Conservation (phyloP, 306 rosid species). For the Luffa aegyptiaca region DNA sequence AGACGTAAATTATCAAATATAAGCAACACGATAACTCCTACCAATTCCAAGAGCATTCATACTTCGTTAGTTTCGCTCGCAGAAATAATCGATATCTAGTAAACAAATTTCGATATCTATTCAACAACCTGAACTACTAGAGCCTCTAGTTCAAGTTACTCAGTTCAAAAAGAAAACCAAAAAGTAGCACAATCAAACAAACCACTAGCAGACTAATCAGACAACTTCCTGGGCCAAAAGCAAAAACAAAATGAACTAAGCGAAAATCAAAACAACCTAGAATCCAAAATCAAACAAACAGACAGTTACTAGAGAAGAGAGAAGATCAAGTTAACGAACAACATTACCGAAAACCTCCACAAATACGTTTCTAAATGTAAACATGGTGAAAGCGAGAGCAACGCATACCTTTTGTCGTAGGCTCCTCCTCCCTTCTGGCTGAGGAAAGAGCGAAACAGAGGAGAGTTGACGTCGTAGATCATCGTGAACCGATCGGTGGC, state of each 20-base stretch:
- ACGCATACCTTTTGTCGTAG: not conserved
- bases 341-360: not conserved
- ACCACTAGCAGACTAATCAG: not conserved
- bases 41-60: not conserved
- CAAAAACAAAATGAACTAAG: not conserved
- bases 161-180: not conserved
- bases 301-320: not conserved
- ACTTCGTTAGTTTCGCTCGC: not conserved
- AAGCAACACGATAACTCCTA: not conserved
- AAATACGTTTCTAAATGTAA: not conserved
- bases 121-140: not conserved
- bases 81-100: not conserved
- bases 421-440: constrained; percentile 4
- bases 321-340: not conserved
- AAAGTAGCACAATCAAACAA: not conserved
- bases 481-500: not conserved
- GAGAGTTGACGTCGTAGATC: not conserved
- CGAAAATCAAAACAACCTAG: not conserved
- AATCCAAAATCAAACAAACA: not conserved
- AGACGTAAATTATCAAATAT: not conserved
- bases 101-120: not conserved
- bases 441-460: not conserved
- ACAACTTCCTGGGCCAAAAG: not conserved
- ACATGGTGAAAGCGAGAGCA: not conserved
- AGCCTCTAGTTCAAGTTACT: not conserved